Conservation (phyloP, 1,139 yeast genomes). For the Geotrichum histeridarum region DNA sequence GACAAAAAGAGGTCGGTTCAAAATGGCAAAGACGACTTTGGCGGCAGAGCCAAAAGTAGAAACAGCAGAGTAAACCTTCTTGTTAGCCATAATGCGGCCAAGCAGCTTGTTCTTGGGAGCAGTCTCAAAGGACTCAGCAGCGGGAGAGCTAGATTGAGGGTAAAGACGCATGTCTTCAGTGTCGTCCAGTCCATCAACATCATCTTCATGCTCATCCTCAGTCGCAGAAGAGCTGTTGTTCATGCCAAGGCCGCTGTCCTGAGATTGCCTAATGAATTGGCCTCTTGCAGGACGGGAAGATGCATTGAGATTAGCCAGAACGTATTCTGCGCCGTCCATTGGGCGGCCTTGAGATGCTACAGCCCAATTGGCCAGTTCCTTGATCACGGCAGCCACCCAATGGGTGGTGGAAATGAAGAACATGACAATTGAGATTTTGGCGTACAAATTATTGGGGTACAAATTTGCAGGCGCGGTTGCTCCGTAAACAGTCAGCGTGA, state of each 20-base stretch:
- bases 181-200: not conserved
- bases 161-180: slow-evolving; percentile 3
- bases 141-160: not conserved
- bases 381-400: slow-evolving; percentile 48
- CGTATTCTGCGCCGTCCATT: slow-evolving; percentile 37
- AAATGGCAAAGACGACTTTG: slow-evolving; percentile 44
- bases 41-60: slow-evolving; percentile 39
- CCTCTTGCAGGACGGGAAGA: slow-evolving; percentile 8
- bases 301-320: slow-evolving; percentile 25
- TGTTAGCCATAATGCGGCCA: slow-evolving; percentile 28
- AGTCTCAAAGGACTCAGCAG: slow-evolving; percentile 8
- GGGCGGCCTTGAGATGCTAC: slow-evolving; percentile 27
- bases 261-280: slow-evolving; percentile 23
- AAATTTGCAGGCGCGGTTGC: slow-evolving; percentile 55
- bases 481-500: slow-evolving; percentile 57
- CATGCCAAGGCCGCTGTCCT: slow-evolving; percentile 28
- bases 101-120: slow-evolving; percentile 24
- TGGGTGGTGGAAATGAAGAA: slow-evolving; percentile 52
- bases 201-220: slow-evolving; percentile 15
- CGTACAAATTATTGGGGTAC: slow-evolving; percentile 74
- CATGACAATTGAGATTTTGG: slow-evolving; percentile 58
- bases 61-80: slow-evolving; percentile 35
- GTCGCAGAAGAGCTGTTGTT: slow-evolving; percentile 16
- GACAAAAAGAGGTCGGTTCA: slow-evolving; percentile 64
- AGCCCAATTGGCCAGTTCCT: slow-evolving; percentile 43